Conservation (phyloP, 306 rosid genomes). For the Biancaea sappan region DNA sequence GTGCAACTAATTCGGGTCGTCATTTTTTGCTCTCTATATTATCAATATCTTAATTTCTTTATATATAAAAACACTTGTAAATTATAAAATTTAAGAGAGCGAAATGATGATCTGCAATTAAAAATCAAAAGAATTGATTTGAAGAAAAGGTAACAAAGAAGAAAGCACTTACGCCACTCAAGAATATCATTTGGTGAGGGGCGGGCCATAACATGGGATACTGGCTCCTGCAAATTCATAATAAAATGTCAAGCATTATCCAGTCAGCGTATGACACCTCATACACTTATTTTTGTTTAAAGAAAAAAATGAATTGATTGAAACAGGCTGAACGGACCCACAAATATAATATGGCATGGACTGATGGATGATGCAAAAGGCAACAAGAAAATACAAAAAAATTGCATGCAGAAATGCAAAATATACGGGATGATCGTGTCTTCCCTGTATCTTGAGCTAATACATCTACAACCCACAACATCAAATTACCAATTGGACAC, state of each 20-base stretch:
- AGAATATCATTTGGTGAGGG: constrained; percentile 96
- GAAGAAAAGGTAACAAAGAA: background rate
- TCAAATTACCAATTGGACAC: constrained; percentile 20
- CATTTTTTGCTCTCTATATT: background rate
- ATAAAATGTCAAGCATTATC: constrained; percentile 36
- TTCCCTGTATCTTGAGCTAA: constrained; percentile 16
- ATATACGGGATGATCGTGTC: background rate
- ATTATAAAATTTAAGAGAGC: background rate
- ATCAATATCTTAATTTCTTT: background rate
- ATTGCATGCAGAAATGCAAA: constrained; percentile 23
- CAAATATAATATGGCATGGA: background rate
- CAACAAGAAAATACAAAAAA: constrained; percentile 9
- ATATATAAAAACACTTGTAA: background rate
- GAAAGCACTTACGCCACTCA: constrained; percentile 92
- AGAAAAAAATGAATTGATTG: constrained; percentile 1
- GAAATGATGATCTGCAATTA: background rate
- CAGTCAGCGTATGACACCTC: background rate
- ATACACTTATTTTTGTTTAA: background rate
- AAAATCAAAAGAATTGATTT: constrained; percentile 3
- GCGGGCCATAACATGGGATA: constrained; percentile 90
- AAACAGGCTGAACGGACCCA: constrained; percentile 13
- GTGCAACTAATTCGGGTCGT: background rate
- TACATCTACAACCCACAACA: constrained; percentile 19
- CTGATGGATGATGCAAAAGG: constrained; percentile 3
- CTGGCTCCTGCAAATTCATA: constrained; percentile 78